Evolutionary conservation across 2,329 filamentous ascomycete species (phyloP), one percentile per base, ranked within the genome.

Genomic region (Cryphonectria japonica): DNA sequence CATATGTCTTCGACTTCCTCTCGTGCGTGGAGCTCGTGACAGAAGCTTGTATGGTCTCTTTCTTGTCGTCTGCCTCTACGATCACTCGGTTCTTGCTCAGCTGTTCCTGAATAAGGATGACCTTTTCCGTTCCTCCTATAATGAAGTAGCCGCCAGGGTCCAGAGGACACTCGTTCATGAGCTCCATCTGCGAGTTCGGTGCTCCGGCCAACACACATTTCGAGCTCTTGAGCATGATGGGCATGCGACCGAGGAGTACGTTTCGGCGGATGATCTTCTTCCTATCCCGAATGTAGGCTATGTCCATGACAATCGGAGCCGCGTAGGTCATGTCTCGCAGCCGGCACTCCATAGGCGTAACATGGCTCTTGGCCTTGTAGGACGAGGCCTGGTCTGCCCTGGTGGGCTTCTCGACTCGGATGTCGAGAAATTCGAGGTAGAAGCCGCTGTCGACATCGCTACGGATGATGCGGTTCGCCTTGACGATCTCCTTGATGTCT

Each of bases 21-120:
- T 98, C 96, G 81, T 98, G 94, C 1, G 97, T 98, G 41, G 96
- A 98, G 89, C 95, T 97, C 9, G 95, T 99, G 41, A 98, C 96
- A 1, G 96, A 98, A 52, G 97, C 96, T 75, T 95, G 93, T 70
- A 98, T 95, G 74, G 97, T 91, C 72, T 93, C 93, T 82, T 98
- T 98, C 83, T 97, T 97, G 67, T 91, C 87, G 77, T 95, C 93
- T 69, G 93, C 91, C 82, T 99, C 97, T 22, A 99, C 95, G 79
- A 99, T 98, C 77, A 99, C 93, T 84, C 96, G 91, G 82, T 99
- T 99, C 87, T 99, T 99, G 87, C 96, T 99, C 79, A 99, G 85
- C 83, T 99, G 96, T 79, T 99, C 97, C 81, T 99, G 96, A 19
- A 99, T 97, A 60, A 99, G 85, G 78, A 99, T 99, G 76, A 99